These are phyloP conservation scores for Euphorbia peplus DNA, from an alignment of 345 rosid genomes.

Conservation along the genomic window DNA sequence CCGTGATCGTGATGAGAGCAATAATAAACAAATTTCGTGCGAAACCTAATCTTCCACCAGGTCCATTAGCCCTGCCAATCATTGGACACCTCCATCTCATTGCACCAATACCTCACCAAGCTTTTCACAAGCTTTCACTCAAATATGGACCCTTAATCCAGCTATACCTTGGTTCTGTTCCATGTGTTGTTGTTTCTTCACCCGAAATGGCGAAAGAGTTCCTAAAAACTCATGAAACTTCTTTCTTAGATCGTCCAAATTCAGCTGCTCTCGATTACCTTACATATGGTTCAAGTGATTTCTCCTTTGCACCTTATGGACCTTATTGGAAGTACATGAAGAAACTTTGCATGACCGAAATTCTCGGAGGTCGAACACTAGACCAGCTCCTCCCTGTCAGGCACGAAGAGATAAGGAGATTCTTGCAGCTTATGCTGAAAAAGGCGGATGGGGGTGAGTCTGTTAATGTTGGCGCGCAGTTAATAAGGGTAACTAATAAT, in stretches of 20 bases:
- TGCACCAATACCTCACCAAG: conserved; percentile 55
- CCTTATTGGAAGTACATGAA: conserved; percentile 67
- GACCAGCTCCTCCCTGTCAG: conserved; percentile 38
- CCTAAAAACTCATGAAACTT: conserved; percentile 61
- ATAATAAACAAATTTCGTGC: conserved; percentile 20
- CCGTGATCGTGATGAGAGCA: conserved; percentile 27
- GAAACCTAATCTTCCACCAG: conserved; percentile 36
- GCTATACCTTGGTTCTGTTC: conserved; percentile 47
- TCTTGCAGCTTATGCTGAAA: conserved; percentile 28
- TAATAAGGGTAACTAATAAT: conserved; percentile 36
- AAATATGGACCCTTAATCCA: conserved; percentile 55
- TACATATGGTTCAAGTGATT: conserved; percentile 51
- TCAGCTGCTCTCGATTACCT: conserved; percentile 40
- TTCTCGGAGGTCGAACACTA: conserved; percentile 40
- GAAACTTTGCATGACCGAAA: conserved; percentile 48
- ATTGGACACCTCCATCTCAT: conserved; percentile 67
- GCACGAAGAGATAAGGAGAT: conserved; percentile 33
- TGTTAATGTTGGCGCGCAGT: conserved; percentile 43
- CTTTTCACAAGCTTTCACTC: conserved; percentile 52
- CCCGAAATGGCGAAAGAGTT: conserved; percentile 55
- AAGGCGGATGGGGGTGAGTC: conserved; percentile 33
- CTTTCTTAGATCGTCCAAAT: conserved; percentile 41
- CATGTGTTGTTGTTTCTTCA: conserved; percentile 56
- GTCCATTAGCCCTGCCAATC: conserved; percentile 50
- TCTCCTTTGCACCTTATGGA: conserved; percentile 52